phyloP scores from a whole-genome alignment of 2,329 filamentous ascomycete species.

The Fusarium oligoseptatum region DNA sequence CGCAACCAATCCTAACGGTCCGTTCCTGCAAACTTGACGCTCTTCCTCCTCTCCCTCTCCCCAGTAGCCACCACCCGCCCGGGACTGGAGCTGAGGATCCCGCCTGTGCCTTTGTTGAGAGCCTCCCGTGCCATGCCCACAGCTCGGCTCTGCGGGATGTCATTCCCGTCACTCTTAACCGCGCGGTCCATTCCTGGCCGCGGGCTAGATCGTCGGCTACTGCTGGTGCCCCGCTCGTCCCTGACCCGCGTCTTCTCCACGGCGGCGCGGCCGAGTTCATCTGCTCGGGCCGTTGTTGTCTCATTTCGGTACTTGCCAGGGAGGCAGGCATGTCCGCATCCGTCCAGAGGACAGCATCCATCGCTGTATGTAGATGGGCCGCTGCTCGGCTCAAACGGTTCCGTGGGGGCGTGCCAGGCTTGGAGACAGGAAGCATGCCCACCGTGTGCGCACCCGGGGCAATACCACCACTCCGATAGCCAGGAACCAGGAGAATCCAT shows the following conservation, averaged over 20 bases:
- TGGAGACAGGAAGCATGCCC: conserved; percentile 72
- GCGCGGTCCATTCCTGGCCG: conserved; percentile 41
- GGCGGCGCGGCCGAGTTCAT: conserved; percentile 65
- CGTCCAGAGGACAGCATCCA: conserved; percentile 74
- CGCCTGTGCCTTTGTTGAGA: conserved; percentile 53
- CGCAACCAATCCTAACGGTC: conserved; percentile 38
- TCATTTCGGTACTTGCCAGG: conserved; percentile 69
- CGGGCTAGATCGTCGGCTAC: conserved; percentile 49
- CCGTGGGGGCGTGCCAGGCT: conserved; percentile 66
- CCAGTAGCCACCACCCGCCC: conserved; percentile 52
- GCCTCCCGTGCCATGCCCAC: conserved; percentile 71
- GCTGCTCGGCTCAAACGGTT: conserved; percentile 23
- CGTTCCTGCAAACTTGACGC: conserved; percentile 71
- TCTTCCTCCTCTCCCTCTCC: conserved; percentile 71
- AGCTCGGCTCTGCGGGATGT: conserved; percentile 70
- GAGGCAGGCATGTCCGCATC: conserved; percentile 74
- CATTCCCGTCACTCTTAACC: conserved; percentile 62
- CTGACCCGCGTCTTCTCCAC: conserved; percentile 54
- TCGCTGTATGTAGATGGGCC: conserved; percentile 57
- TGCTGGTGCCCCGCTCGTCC: conserved; percentile 44
- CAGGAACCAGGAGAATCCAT: conserved; percentile 43
- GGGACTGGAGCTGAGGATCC: conserved; percentile 65
- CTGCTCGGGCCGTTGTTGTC: conserved; percentile 58
- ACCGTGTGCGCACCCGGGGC: conserved; percentile 72
- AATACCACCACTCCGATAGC: conserved; percentile 71